Percentiles rank a stretch among this genome's conserved stretches.
phyloP scores from a whole-genome alignment of 139 green algal genomes.

The Penium margaritaceum region DNA sequence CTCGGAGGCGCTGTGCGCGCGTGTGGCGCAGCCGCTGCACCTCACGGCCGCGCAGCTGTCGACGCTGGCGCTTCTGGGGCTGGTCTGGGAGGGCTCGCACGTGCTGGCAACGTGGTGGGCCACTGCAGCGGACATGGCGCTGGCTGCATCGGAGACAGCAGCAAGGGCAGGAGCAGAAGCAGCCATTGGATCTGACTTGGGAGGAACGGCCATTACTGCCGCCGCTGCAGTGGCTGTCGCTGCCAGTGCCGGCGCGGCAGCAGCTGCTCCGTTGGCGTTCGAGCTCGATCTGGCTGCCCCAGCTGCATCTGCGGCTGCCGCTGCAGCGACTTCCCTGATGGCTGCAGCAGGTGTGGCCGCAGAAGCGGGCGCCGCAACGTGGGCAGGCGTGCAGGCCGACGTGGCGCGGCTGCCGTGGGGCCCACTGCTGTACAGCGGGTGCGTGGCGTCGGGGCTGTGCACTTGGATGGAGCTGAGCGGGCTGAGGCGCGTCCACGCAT shows the following conservation, averaged over 20 bases:
- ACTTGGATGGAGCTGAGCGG: conserved; percentile 39
- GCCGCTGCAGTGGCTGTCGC: no score
- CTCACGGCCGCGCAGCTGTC: conserved; percentile 27
- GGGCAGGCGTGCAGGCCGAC: not conserved
- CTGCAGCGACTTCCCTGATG: not conserved
- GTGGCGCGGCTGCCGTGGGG: conserved; percentile 24
- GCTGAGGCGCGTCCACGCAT: conserved; percentile 29
- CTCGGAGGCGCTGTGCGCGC: conserved; percentile 18
- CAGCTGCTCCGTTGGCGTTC: not conserved
- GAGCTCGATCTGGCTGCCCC: not conserved
- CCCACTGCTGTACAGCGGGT: conserved; percentile 29
- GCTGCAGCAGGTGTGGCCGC: not conserved
- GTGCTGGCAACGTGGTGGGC: no score
- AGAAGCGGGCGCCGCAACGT: not conserved
- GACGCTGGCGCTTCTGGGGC: not conserved
- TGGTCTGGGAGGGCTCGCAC: conserved; percentile 17
- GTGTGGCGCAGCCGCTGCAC: conserved; percentile 16
- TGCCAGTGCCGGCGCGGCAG: not conserved
- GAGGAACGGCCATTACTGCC: no score
- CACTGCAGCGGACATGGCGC: no score
- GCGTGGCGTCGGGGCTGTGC: conserved; percentile 24
- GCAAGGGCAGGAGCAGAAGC: no score
- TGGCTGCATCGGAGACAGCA: no score
- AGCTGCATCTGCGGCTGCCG: not conserved
- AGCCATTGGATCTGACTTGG: no score